Evolutionary conservation across 2,329 filamentous ascomycete species (phyloP), one percentile per base, ranked within the genome.

Genomic region (Colletotrichum graminicola): DNA sequence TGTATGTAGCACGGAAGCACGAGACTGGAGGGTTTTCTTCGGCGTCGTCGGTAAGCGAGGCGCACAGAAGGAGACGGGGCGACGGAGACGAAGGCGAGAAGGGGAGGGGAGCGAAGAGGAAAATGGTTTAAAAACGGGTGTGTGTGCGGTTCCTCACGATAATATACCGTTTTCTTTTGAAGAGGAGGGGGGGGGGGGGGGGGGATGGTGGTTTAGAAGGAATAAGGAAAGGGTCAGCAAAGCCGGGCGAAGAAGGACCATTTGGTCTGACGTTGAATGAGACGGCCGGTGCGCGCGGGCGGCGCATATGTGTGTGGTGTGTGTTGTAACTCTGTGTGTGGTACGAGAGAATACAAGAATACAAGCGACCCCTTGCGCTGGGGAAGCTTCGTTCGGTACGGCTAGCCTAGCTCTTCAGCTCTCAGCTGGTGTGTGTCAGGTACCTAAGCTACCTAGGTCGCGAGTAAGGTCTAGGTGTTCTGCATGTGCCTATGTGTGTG

Each of bases 71-170:
- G 36, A 5, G 32, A 34, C 32, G 5, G 32, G 7, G 32, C 32
- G 11, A 39, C 36, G 36, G 10, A 36, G 12, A 36, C 47, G 26
- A 34, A 26, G 16, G 18, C 23, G 10, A 51, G 4, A 3, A 23
- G 21, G 7, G 18, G 29, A 12, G 39, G 5, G 45, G 64, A 11
- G 6, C 21, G 18, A 29, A 36, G 16, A 7, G 26, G 21, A 1
- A 10, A 16, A 18, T 12, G 14, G 39, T 7, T 4, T 3, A 21
- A 26, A 14, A 29, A 26, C n/a, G n/a, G n/a, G n/a, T n/a, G 66
- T 41, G 51, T 39, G 62, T 36, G 62, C 62, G 51, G 62, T 34
- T 39, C 34, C 29, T 45, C 62, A 56, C 62, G 62, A 64, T 56
- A 56, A 56, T 64, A 64, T 64, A 63, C 36, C 36, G 5, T 23